Evolutionary conservation across 345 rosid genomes (phyloP).

Genomic region (Brassica rapa): DNA sequence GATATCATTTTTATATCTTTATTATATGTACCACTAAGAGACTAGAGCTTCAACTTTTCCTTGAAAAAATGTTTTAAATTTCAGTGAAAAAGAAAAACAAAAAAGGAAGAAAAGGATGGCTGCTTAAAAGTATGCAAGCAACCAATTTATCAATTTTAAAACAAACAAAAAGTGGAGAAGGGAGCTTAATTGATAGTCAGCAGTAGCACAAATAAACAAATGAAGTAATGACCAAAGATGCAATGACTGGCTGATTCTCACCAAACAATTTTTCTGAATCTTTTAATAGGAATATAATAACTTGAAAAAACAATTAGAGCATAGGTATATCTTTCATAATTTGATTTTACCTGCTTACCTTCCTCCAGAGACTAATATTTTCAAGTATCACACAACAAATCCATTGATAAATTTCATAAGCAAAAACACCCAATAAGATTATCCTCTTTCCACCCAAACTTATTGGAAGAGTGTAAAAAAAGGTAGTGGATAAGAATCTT

Average conservation of each 20-base stretch:
- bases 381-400: conserved; percentile 17
- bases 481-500: background rate
- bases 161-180: background rate
- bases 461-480: conserved; percentile 18
- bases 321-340: background rate
- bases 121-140: conserved; percentile 26
- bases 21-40: conserved; percentile 27
- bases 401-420: background rate
- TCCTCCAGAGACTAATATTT: background rate
- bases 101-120: conserved; percentile 36
- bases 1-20: conserved; percentile 27
- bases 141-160: conserved; percentile 2
- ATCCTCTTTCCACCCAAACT: conserved; percentile 10
- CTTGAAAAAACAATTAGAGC: background rate
- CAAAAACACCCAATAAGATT: background rate
- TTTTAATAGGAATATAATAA: background rate
- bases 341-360: conserved; percentile 19
- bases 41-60: conserved; percentile 18
- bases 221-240: background rate
- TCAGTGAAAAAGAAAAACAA: conserved; percentile 1
- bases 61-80: background rate
- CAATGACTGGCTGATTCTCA: conserved; percentile 7
- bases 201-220: conserved; percentile 9
- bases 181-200: background rate
- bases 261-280: conserved; percentile 1